Base-by-base conservation (phyloP, 1,284 basidiomycete species). In the Wallemia ichthyophaga region DNA sequence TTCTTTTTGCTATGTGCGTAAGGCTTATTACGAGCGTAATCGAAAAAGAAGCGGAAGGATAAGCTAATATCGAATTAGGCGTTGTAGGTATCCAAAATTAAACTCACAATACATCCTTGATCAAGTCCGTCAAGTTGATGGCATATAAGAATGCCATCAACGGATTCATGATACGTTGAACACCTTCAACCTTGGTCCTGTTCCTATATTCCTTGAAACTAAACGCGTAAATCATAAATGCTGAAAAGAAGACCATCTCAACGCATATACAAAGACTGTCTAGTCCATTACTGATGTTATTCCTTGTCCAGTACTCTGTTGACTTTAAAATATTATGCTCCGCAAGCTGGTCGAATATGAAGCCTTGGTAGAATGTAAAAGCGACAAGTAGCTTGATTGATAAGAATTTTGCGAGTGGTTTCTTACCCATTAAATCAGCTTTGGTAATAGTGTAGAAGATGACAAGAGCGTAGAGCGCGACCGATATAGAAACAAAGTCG, bases 181-280 rank as follows among this genome's bases (percentile, higher is more conserved):
- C 60, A 23, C 61, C 61, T 23, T 61, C 55, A 1, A 64, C 63
- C 23, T 54, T 54, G 5, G 65, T 64, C 24, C 63, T 61, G 0
- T 37, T 31, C 1, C 59, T 60, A 59, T 89, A 88, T 62, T 86
- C 84, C 0, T 70, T 74, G 65, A 75, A 74, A 5, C 74, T 74
- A 66, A 86, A 89, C 0, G 86, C 82, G 81, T 83, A 87, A 70
- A 77, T 74, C 80, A 87, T 86, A 59, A 82, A 71, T 0, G 69
- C 62, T 7, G 83, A 74, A 67, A 88, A 86, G 66, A 86, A 72
- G 32, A 88, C 79, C 85, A 87, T 87, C 80, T 80, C 87, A 56
- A 88, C 77, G 62, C 82, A 84, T 17, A 79, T 86, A 15, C 81
- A 72, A 17, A 92, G 73, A 0, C 87, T 85, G 61, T 79, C 83